Percentiles rank a stretch among this genome's conserved stretches.
phyloP scores from a whole-genome alignment of 2,329 filamentous ascomycete species.

The Pyrenophora seminiperda region DNA sequence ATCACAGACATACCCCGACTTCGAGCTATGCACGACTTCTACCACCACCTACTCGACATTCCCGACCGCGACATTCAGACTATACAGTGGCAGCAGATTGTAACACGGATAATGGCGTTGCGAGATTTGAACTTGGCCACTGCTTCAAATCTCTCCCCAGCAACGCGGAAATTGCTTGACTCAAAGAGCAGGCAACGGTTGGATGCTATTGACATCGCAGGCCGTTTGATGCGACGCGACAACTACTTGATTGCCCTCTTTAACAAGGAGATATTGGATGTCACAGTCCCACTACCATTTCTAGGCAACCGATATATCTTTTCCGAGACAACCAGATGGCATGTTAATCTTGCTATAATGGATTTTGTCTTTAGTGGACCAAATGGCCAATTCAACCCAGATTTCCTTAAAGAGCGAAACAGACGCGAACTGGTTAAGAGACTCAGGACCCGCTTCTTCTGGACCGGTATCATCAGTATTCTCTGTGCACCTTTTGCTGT shows the following conservation, averaged over 20 bases:
- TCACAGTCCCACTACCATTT: slow-evolving; percentile 85
- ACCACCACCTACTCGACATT: slow-evolving; percentile 78
- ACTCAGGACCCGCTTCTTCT: slow-evolving; percentile 76
- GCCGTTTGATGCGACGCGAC: slow-evolving; percentile 92
- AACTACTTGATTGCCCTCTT: slow-evolving; percentile 97
- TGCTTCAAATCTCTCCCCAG: slow-evolving; percentile 64
- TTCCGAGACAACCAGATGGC: slow-evolving; percentile 90
- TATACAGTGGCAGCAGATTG: slow-evolving; percentile 90
- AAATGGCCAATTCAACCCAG: slow-evolving; percentile 80
- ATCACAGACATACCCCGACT: slow-evolving; percentile 75
- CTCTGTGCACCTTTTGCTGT: slow-evolving; percentile 85
- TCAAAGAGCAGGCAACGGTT: slow-evolving; percentile 91
- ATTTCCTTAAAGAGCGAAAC: slow-evolving; percentile 83
- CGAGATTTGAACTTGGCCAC: slow-evolving; percentile 88
- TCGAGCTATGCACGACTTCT: slow-evolving; percentile 82
- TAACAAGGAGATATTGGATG: slow-evolving; percentile 92
- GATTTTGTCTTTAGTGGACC: slow-evolving; percentile 89
- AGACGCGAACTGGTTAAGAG: slow-evolving; percentile 78
- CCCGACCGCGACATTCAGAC: slow-evolving; percentile 89
- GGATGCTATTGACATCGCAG: slow-evolving; percentile 96
- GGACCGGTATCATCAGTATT: slow-evolving; percentile 84
- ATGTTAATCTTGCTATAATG: slow-evolving; percentile 84
- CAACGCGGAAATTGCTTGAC: slow-evolving; percentile 68
- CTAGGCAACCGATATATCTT: slow-evolving; percentile 79
- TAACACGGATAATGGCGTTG: slow-evolving; percentile 81